Conservation (phyloP, 352 stramenopile species). For the Peronospora destructor region DNA sequence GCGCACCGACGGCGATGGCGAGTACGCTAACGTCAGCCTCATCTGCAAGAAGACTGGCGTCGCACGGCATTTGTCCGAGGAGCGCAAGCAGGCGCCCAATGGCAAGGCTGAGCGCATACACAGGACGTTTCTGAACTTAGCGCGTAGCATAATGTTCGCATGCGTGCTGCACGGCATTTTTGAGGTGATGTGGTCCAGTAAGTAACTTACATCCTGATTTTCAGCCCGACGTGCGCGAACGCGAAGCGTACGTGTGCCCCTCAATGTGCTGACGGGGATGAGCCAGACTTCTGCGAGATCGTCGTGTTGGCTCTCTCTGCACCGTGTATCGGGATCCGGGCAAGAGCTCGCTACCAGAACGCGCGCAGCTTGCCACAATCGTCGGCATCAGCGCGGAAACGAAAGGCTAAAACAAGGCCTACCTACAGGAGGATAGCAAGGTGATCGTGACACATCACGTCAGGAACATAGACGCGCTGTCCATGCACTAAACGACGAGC, state of each 20-base stretch:
- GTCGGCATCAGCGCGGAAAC: not conserved
- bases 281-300: conserved; percentile 2
- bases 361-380: not conserved
- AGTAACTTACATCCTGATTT: conserved; percentile 24
- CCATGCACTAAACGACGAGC: no score
- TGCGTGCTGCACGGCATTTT: no score
- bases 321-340: conserved; percentile 6
- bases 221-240: conserved; percentile 16
- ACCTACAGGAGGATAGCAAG: not conserved
- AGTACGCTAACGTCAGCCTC: no score
- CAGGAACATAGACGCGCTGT: not conserved
- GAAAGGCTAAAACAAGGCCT: not conserved
- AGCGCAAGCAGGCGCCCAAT: no score
- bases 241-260: not conserved
- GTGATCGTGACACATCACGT: not conserved
- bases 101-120: no score
- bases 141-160: no score
- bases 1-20: no score
- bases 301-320: conserved; percentile 7
- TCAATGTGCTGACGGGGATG: conserved; percentile 8
- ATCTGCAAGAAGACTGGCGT: no score
- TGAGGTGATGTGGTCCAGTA: conserved; percentile 27
- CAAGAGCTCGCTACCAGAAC: conserved; percentile 2
- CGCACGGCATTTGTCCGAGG: no score
- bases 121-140: no score